These are phyloP conservation scores for Fusarium sp. DNA, from an alignment of 2,329 filamentous ascomycete species.

Conservation along the genomic window DNA sequence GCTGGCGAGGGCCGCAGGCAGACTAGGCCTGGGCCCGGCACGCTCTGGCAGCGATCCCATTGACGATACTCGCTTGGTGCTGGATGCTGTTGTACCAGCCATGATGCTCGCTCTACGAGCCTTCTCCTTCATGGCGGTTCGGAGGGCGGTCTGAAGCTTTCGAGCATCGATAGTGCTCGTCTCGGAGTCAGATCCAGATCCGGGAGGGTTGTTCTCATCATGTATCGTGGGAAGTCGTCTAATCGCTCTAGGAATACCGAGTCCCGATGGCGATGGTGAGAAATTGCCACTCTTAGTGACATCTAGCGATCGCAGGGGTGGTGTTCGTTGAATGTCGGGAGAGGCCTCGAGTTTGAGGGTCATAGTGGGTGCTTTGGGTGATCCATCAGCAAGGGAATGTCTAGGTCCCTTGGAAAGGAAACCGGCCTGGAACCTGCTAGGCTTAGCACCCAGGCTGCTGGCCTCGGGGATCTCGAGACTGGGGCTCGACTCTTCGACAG, in stretches of 20 bases:
- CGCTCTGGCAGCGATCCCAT: slow-evolving; percentile 50
- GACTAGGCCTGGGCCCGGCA: slow-evolving; percentile 44
- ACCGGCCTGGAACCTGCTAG: slow-evolving; percentile 85
- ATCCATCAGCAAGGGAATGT: slow-evolving; percentile 61
- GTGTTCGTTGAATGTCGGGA: slow-evolving; percentile 44
- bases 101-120: slow-evolving; percentile 53
- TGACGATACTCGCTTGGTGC: slow-evolving; percentile 57
- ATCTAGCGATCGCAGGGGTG: slow-evolving; percentile 62
- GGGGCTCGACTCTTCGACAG: slow-evolving; percentile 62
- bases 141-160: slow-evolving; percentile 65
- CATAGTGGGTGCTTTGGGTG: slow-evolving; percentile 65
- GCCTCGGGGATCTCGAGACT: slow-evolving; percentile 65
- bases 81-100: slow-evolving; percentile 48
- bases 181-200: slow-evolving; percentile 60
- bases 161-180: slow-evolving; percentile 60
- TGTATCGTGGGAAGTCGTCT: slow-evolving; percentile 49
- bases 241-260: slow-evolving; percentile 47
- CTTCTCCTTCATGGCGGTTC: slow-evolving; percentile 60
- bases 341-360: slow-evolving; percentile 66
- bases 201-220: slow-evolving; percentile 65
- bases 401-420: slow-evolving; percentile 73
- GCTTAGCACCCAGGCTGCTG: slow-evolving; percentile 56
- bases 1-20: slow-evolving; percentile 57
- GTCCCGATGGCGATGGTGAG: slow-evolving; percentile 54
- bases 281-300: slow-evolving; percentile 60